phyloP scores from a whole-genome alignment of 768 basidiomycete species.

The Myochromella boudieri region DNA sequence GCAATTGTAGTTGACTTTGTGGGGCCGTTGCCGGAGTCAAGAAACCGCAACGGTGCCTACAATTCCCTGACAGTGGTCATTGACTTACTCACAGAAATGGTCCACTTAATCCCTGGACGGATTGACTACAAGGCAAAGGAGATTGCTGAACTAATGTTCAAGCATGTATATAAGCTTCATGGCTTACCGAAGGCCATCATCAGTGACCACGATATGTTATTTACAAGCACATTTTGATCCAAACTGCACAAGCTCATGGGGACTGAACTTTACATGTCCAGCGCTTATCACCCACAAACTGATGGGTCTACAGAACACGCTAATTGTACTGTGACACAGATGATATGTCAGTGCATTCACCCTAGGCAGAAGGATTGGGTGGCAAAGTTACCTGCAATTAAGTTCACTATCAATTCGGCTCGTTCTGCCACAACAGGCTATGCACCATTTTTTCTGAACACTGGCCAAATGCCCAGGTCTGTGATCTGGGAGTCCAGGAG shows the following conservation, averaged over 20 bases:
- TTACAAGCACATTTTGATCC: slow-evolving; percentile 24
- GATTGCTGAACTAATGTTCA: neutral
- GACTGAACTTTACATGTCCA: slow-evolving; percentile 25
- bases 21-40: neutral
- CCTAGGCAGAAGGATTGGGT: too few relatives aligned
- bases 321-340: slow-evolving; percentile 9
- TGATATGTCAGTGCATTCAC: too few relatives aligned
- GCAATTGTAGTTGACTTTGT: neutral
- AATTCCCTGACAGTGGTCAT: neutral
- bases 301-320: slow-evolving; percentile 26
- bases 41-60: neutral
- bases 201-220: slow-evolving; percentile 23
- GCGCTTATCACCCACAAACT: slow-evolving; percentile 30
- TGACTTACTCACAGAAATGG: neutral
- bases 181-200: slow-evolving; percentile 17
- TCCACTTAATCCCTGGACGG: neutral
- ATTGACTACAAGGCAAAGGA: neutral
- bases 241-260: slow-evolving; percentile 18
- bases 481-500: neutral
- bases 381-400: neutral
- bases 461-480: neutral
- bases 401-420: neutral
- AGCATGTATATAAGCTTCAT: neutral
- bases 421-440: neutral
- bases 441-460: neutral